A percentile compares a stretch with the other conserved stretches of the same genome.
phyloP scores from a whole-genome alignment of 2,329 filamentous ascomycete species.

The Alternaria triticina region DNA sequence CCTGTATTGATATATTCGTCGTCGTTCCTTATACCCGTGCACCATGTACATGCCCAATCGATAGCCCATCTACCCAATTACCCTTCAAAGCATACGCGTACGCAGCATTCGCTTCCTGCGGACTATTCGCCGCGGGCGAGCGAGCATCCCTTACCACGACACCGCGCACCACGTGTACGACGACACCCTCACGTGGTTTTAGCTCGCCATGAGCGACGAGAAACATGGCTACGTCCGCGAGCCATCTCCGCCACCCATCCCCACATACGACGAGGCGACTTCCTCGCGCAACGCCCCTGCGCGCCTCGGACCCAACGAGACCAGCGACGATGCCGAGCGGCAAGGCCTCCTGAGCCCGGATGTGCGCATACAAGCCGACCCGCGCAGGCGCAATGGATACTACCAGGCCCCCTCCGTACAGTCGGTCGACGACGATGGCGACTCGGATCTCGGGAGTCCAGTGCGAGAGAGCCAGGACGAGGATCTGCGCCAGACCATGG shows the following conservation, averaged over 20 bases:
- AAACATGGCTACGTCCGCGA: conserved; percentile 48
- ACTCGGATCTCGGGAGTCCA: conserved; percentile 57
- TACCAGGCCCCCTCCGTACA: conserved; percentile 86
- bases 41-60: conserved; percentile 37
- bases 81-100: background rate
- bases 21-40: conserved; percentile 25
- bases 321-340: conserved; percentile 74
- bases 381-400: conserved; percentile 47
- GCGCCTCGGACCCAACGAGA: conserved; percentile 62
- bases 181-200: conserved; percentile 18
- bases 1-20: conserved; percentile 9
- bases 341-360: conserved; percentile 73
- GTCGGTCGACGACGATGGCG: conserved; percentile 73
- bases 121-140: conserved; percentile 15
- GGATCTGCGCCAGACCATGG: conserved; percentile 77
- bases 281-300: conserved; percentile 61
- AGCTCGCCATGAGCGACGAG: conserved; percentile 46
- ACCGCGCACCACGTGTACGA: conserved; percentile 7
- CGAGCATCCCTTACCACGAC: conserved; percentile 12
- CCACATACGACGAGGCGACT: conserved; percentile 81
- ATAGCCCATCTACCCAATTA: conserved; percentile 19
- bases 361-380: conserved; percentile 30
- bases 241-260: conserved; percentile 70
- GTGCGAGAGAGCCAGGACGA: conserved; percentile 61
- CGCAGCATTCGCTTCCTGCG: conserved; percentile 1